These are phyloP conservation scores for Whalleya microplaca DNA, from an alignment of 2,329 filamentous ascomycete species.

Conservation along the genomic window DNA sequence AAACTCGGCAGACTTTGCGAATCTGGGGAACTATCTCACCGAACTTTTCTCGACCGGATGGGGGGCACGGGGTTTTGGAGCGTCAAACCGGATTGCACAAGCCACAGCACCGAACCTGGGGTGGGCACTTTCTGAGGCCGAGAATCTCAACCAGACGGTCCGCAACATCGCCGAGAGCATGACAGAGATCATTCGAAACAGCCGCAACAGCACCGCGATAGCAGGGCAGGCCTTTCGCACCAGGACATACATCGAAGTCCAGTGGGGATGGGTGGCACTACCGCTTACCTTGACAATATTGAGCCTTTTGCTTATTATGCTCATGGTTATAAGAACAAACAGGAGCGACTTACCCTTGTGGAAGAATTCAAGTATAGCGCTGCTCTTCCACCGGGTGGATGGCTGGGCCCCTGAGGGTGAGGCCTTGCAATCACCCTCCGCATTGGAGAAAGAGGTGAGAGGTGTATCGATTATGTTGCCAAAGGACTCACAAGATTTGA, in stretches of 20 bases:
- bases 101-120: conserved; percentile 6
- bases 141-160: background rate
- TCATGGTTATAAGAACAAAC: background rate
- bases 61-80: background rate
- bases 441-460: background rate
- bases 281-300: conserved; percentile 9
- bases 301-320: conserved; percentile 1
- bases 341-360: background rate
- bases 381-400: conserved; percentile 11
- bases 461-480: background rate
- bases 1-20: background rate
- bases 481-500: background rate
- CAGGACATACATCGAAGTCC: conserved; percentile 11
- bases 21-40: background rate
- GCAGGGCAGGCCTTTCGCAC: background rate
- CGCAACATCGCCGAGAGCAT: conserved; percentile 9
- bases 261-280: conserved; percentile 12
- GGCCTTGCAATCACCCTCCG: background rate
- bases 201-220: conserved; percentile 6
- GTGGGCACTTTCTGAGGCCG: conserved; percentile 1
- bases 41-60: conserved; percentile 2
- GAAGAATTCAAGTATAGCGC: conserved; percentile 12
- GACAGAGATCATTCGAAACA: conserved; percentile 13
- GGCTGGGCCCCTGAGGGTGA: background rate
- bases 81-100: background rate